Base-by-base conservation (phyloP, 2,329 filamentous ascomycete species). In the Trichoderma citrinoviride region DNA sequence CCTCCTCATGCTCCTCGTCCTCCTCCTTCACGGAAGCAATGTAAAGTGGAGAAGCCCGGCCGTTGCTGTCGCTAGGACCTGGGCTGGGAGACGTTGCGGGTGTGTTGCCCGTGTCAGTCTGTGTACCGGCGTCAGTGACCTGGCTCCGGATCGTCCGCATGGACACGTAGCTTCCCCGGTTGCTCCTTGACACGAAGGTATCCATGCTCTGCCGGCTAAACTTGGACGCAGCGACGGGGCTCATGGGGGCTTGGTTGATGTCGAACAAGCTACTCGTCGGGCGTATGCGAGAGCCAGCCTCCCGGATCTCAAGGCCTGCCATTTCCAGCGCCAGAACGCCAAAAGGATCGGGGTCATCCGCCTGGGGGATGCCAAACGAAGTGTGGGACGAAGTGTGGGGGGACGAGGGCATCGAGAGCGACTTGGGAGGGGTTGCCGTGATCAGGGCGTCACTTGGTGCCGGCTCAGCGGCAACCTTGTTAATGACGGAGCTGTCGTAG, bases 291-390 rank as follows among this genome's bases (percentile, higher is more conserved):
- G 87, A 86, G 40, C 92, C 93, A n/a, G 93, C 93, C 78, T 97
- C 93, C 60, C 91, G 86, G 69, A 98, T 95, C 71, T 94, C 91
- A 64, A 97, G 80, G 2, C 94, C 94, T 67, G 93, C 91, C 80
- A 92, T 89, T 74, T 97, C 92, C n/a, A 98, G 79, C 7, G 94
- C 93, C 68, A 93, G 85, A 27, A 97, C 90, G 25, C 94, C 94
- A 73, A 91, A 98, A 0, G 94, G 94, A 74, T 98, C 94, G 0
- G 93, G 93, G 71, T 98, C 94, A 62, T 93, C 87, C 3, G 81
- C 78, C 68, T 89, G 87, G 0, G 92, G 93, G 17, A 97, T 81
- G 2, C 93, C 93, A 77, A 97, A 97, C 2, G 80, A 79, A 33
- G 82, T 77, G 68, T 70, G 79, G 54, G 74, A 97, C 2, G 80